These are phyloP conservation scores for Linnemannia elongata DNA, from an alignment of 192 early-diverging fungal genomes.

Conservation along the genomic window DNA sequence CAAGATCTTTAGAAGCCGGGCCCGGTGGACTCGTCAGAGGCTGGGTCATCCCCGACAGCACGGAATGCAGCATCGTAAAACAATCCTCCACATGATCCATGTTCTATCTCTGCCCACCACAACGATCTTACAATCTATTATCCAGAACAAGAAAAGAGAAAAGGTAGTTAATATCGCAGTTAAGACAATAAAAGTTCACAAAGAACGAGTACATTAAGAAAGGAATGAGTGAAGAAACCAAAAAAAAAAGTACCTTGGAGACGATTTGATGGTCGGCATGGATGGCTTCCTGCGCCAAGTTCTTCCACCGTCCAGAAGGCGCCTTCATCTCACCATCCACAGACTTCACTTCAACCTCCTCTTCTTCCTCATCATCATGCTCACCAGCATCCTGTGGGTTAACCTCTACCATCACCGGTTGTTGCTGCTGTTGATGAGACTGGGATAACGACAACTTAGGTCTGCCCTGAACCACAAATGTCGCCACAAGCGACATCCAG, in stretches of 20 bases:
- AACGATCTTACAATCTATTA: conserved; percentile 40
- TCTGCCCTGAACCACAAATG: conserved; percentile 45
- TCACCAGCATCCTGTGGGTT: not conserved
- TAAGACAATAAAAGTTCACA: not conserved
- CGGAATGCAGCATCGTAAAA: conserved; percentile 41
- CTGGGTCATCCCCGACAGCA: conserved; percentile 37
- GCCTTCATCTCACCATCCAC: not conserved
- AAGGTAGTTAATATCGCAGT: not conserved
- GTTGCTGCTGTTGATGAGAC: not conserved
- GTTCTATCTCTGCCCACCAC: conserved; percentile 40
- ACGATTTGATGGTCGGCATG: conserved; percentile 48
- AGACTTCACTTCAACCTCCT: not conserved
- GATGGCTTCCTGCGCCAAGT: conserved; percentile 25
- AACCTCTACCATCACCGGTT: conserved; percentile 19
- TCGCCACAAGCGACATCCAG: conserved; percentile 54
- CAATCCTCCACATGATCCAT: conserved; percentile 31
- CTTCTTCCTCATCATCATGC: not conserved
- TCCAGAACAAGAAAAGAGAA: not conserved
- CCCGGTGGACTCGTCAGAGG: conserved; percentile 44
- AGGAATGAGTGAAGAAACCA: not conserved
- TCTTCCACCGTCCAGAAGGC: conserved; percentile 22
- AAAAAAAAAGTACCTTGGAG: conserved; percentile 34
- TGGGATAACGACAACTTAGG: conserved; percentile 21
- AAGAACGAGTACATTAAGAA: no score
- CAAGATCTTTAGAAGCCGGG: conserved; percentile 23